Percentiles rank a stretch among this genome's conserved stretches.
Evolutionary conservation across 345 rosid genomes (phyloP).

Genomic region (Eucalyptus viminalis): DNA sequence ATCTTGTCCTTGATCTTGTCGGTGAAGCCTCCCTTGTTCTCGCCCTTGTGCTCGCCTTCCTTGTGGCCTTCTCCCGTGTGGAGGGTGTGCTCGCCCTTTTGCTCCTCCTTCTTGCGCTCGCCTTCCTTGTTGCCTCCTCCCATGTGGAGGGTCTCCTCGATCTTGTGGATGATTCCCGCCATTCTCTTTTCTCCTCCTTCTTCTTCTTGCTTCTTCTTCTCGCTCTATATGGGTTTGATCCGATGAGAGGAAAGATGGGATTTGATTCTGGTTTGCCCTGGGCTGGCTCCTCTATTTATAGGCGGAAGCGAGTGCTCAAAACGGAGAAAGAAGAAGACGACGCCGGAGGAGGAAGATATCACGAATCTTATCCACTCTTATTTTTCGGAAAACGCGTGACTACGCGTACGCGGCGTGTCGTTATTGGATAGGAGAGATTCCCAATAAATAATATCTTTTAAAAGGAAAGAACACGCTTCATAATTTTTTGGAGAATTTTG

Average conservation of each 20-base stretch:
- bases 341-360: neutral
- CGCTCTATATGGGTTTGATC: neutral
- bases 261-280: no score
- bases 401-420: neutral
- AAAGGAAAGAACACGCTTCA: accelerated
- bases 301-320: neutral
- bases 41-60: neutral
- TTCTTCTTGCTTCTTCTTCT: neutral
- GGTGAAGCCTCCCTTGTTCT: slow-evolving; percentile 3
- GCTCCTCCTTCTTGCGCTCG: neutral
- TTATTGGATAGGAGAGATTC: neutral
- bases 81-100: slow-evolving; percentile 12
- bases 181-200: neutral
- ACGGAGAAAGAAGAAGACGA: neutral
- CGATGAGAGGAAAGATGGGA: neutral
- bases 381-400: neutral
- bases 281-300: neutral
- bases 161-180: slow-evolving; percentile 60
- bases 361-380: neutral
- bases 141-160: slow-evolving; percentile 49
- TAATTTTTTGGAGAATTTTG: neutral
- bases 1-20: slow-evolving; percentile 39
- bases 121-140: slow-evolving; percentile 48
- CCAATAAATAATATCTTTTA: accelerated
- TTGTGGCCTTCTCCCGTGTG: slow-evolving; percentile 54